These are phyloP conservation scores for Ophiosphaerella korrae DNA, from an alignment of 2,329 filamentous ascomycete species.

Conservation along the genomic window DNA sequence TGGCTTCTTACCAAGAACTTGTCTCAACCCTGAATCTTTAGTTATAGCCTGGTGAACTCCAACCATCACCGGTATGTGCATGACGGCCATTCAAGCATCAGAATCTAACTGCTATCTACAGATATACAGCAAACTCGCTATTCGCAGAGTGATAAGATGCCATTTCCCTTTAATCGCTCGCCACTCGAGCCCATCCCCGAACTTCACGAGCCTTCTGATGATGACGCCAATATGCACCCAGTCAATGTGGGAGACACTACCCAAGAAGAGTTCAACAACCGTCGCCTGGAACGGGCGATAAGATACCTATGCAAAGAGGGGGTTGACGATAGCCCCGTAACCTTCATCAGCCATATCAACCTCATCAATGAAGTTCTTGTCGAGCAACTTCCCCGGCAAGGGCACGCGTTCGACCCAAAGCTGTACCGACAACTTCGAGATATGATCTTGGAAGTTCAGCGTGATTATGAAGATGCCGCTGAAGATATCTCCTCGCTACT, in stretches of 20 bases:
- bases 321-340: slow-evolving; percentile 19
- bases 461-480: slow-evolving; percentile 15
- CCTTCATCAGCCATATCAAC: slow-evolving; percentile 28
- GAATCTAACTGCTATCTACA: slow-evolving; percentile 1
- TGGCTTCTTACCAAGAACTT: not conserved
- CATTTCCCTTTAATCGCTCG: not conserved
- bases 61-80: slow-evolving; percentile 12
- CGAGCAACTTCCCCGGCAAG: slow-evolving; percentile 17
- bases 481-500: slow-evolving; percentile 5
- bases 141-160: slow-evolving; percentile 4
- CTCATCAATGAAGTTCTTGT: slow-evolving; percentile 33
- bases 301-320: slow-evolving; percentile 32
- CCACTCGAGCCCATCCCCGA: slow-evolving; percentile 2
- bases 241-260: slow-evolving; percentile 8
- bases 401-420: slow-evolving; percentile 21
- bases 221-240: slow-evolving; percentile 6
- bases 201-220: slow-evolving; percentile 10
- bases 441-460: slow-evolving; percentile 26
- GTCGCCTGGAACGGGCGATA: slow-evolving; percentile 33
- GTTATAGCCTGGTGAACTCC: not conserved
- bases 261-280: slow-evolving; percentile 21
- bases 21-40: not conserved
- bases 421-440: slow-evolving; percentile 25
- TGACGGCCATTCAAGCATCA: not conserved
- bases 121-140: not conserved